A percentile compares a stretch with the other conserved stretches of the same genome.
These are phyloP conservation scores for Juglanconis juglandina DNA, from an alignment of 2,329 filamentous ascomycete genomes.

Conservation along the genomic window DNA sequence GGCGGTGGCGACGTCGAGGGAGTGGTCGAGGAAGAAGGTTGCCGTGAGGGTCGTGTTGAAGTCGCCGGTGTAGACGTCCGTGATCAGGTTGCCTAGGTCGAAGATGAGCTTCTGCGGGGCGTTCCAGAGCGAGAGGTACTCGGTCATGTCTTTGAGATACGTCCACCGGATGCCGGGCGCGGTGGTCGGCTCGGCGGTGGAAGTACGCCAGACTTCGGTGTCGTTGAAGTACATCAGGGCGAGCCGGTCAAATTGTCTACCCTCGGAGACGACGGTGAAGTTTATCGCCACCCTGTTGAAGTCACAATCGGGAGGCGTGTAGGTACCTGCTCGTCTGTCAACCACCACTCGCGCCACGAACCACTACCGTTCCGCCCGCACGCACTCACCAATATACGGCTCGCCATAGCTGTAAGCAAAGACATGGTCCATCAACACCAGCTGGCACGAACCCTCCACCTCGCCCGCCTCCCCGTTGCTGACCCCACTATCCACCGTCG, in stretches of 20 bases:
- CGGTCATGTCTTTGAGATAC: slow-evolving; percentile 75
- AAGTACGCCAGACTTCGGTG: slow-evolving; percentile 78
- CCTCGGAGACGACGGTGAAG: slow-evolving; percentile 68
- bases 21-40: slow-evolving; percentile 59
- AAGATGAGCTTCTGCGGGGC: slow-evolving; percentile 72
- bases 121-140: slow-evolving; percentile 66
- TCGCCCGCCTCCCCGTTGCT: slow-evolving; percentile 24
- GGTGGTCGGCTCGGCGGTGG: slow-evolving; percentile 71
- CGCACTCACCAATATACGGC: slow-evolving; percentile 64
- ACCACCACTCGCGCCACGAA: neutral
- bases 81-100: slow-evolving; percentile 71
- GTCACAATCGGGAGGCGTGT: slow-evolving; percentile 62
- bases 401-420: slow-evolving; percentile 72
- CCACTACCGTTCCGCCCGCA: neutral
- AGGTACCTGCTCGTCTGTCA: slow-evolving; percentile 45
- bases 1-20: slow-evolving; percentile 34
- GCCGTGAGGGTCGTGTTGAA: slow-evolving; percentile 74
- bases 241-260: slow-evolving; percentile 73
- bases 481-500: slow-evolving; percentile 34
- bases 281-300: slow-evolving; percentile 77
- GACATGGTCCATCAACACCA: slow-evolving; percentile 65
- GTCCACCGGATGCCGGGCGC: slow-evolving; percentile 68
- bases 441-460: slow-evolving; percentile 39
- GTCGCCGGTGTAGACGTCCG: slow-evolving; percentile 66
- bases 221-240: slow-evolving; percentile 74